A percentile compares a stretch with the other conserved stretches of the same genome.
phyloP scores from a whole-genome alignment of 2,329 filamentous ascomycete species.

The Juglanconis oblonga region DNA sequence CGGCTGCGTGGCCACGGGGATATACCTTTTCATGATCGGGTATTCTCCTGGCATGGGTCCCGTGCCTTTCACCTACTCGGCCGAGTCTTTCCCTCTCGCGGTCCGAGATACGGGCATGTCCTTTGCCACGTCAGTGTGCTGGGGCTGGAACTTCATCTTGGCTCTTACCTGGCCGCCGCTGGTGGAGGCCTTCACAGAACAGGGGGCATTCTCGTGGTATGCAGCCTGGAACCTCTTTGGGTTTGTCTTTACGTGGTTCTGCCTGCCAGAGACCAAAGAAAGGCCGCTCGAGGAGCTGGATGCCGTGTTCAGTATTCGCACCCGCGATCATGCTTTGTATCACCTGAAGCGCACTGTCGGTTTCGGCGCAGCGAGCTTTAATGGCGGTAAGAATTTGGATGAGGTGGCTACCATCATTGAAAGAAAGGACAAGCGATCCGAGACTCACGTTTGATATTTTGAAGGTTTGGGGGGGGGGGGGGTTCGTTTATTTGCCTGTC shows the following conservation, averaged over 20 bases:
- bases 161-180: conserved; percentile 63
- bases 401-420: not conserved
- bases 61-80: conserved; percentile 67
- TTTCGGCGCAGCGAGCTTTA: not conserved
- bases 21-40: conserved; percentile 28
- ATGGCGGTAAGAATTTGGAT: not conserved
- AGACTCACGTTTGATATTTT: no score
- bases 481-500: no score
- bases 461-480: no score
- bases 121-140: conserved; percentile 64
- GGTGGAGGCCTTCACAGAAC: conserved; percentile 40
- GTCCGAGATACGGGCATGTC: conserved; percentile 72
- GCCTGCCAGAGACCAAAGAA: conserved; percentile 56
- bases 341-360: not conserved
- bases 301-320: no score
- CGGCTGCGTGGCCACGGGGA: conserved; percentile 47
- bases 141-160: conserved; percentile 57
- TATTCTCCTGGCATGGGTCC: conserved; percentile 54
- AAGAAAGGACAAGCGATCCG: not conserved
- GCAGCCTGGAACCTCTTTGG: conserved; percentile 55
- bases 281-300: conserved; percentile 54
- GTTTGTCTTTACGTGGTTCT: conserved; percentile 54
- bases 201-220: conserved; percentile 50
- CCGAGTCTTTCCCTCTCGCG: conserved; percentile 68
- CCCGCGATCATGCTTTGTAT: no score